Conservation (phyloP, 169 alveolate species). For the Eimeria brunetti region DNA sequence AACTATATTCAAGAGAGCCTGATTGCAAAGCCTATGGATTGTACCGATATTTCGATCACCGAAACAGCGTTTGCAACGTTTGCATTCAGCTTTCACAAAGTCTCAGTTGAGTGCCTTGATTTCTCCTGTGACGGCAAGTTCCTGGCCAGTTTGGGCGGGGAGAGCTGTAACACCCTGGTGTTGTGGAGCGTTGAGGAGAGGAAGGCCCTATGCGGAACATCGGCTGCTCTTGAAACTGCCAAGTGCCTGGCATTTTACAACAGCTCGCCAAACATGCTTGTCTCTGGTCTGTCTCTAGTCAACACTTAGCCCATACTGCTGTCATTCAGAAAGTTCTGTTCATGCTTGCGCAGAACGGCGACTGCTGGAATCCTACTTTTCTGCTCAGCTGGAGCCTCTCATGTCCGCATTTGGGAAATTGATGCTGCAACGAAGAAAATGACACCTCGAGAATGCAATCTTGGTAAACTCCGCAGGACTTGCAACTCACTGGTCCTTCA, state of each 20-base stretch:
- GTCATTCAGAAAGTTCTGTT: background rate
- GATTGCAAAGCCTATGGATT: background rate
- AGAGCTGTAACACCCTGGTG: slow-evolving; percentile 94
- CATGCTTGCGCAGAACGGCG: too few relatives aligned
- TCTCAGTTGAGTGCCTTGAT: slow-evolving; percentile 75
- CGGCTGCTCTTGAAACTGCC: slow-evolving; percentile 93
- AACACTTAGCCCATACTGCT: background rate
- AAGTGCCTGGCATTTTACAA: slow-evolving; percentile 88
- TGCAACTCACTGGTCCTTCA: slow-evolving; percentile 88
- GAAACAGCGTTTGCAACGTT: background rate
- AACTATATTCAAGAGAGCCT: too few relatives aligned
- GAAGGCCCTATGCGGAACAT: slow-evolving; percentile 93
- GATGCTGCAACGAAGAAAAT: slow-evolving; percentile 85
- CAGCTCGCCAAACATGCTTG: slow-evolving; percentile 87
- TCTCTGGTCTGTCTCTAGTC: slow-evolving; percentile 81
- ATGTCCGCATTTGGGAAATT: slow-evolving; percentile 88
- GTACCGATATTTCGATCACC: background rate
- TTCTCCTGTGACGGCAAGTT: slow-evolving; percentile 84
- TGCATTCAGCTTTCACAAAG: slow-evolving; percentile 76
- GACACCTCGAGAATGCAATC: slow-evolving; percentile 64
- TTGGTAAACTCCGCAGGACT: slow-evolving; percentile 91
- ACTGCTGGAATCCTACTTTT: background rate
- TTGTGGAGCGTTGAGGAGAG: slow-evolving; percentile 93
- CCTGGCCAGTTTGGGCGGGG: slow-evolving; percentile 95
- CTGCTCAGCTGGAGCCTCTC: slow-evolving; percentile 88